Conservation (phyloP, 2,329 filamentous ascomycete genomes). For the Akanthomyces lecanii region DNA sequence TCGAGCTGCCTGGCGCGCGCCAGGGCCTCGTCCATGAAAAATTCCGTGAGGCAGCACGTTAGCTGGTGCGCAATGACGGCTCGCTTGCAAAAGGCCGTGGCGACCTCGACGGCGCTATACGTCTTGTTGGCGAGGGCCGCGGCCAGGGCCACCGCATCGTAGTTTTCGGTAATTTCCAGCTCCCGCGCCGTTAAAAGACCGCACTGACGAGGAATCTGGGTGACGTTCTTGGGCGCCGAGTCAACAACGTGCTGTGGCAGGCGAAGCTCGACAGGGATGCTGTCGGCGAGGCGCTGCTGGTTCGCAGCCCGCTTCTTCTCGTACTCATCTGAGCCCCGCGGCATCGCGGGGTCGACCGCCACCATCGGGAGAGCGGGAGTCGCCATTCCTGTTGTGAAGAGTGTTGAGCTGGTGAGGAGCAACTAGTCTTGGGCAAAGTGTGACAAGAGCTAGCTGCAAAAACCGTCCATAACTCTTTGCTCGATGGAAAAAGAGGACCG, state of each 20-base stretch:
- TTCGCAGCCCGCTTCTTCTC: conserved; percentile 21
- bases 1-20: conserved; percentile 39
- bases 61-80: conserved; percentile 54
- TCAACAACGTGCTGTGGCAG: conserved; percentile 27
- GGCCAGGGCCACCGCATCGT: conserved; percentile 40
- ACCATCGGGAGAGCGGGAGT: background rate
- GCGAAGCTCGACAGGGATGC: conserved; percentile 28
- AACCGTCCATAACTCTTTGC: too few species aligned
- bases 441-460: background rate
- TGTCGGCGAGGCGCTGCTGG: conserved; percentile 28
- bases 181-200: conserved; percentile 43
- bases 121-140: conserved; percentile 33
- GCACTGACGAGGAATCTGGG: conserved; percentile 33
- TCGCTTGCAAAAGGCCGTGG: conserved; percentile 48
- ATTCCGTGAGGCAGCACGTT: conserved; percentile 48
- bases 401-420: background rate
- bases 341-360: conserved; percentile 8
- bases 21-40: conserved; percentile 47
- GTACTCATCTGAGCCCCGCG: conserved; percentile 6
- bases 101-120: conserved; percentile 37
- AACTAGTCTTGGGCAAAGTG: background rate
- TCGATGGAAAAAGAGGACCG: too few species aligned
- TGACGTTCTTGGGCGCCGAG: conserved; percentile 30
- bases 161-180: conserved; percentile 44
- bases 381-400: background rate